Percentiles rank a stretch among this genome's conserved stretches.
phyloP scores from a whole-genome alignment of 495 filamentous ascomycete species.

The Chlorociboria aeruginascens region DNA sequence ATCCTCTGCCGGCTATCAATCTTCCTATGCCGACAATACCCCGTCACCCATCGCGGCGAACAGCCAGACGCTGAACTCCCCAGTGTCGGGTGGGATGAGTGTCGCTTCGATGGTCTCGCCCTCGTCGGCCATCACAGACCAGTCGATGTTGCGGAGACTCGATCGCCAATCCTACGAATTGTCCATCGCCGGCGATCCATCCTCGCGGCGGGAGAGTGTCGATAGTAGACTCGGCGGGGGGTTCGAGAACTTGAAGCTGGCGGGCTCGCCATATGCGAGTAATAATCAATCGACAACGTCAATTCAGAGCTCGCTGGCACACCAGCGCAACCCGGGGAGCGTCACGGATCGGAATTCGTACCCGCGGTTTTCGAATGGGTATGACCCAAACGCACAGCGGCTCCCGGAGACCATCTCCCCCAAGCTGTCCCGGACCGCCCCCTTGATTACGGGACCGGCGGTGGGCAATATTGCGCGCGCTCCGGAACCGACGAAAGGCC shows the following conservation, averaged over 20 bases:
- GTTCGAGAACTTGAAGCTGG: conserved; percentile 57
- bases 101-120: conserved; percentile 44
- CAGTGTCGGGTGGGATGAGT: conserved; percentile 35
- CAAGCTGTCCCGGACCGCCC: conserved; percentile 44
- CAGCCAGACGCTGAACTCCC: conserved; percentile 28
- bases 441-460: conserved; percentile 64
- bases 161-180: conserved; percentile 10
- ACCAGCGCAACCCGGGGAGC: conserved; percentile 39
- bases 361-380: conserved; percentile 35
- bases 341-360: conserved; percentile 52
- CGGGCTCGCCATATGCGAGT: conserved; percentile 59
- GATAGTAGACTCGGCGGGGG: conserved; percentile 64
- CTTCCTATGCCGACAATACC: conserved; percentile 36
- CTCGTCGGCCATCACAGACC: background rate
- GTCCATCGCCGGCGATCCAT: conserved; percentile 5
- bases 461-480: conserved; percentile 69
- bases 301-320: conserved; percentile 40
- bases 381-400: conserved; percentile 27
- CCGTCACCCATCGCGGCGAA: conserved; percentile 34
- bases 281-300: conserved; percentile 70
- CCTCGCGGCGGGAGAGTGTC: conserved; percentile 63
- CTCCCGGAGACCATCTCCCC: conserved; percentile 29
- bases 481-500: conserved; percentile 68
- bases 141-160: conserved; percentile 29
- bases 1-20: conserved; percentile 27